Conservation (phyloP, 2,329 filamentous ascomycete genomes). For the Coniochaeta ligniaria region DNA sequence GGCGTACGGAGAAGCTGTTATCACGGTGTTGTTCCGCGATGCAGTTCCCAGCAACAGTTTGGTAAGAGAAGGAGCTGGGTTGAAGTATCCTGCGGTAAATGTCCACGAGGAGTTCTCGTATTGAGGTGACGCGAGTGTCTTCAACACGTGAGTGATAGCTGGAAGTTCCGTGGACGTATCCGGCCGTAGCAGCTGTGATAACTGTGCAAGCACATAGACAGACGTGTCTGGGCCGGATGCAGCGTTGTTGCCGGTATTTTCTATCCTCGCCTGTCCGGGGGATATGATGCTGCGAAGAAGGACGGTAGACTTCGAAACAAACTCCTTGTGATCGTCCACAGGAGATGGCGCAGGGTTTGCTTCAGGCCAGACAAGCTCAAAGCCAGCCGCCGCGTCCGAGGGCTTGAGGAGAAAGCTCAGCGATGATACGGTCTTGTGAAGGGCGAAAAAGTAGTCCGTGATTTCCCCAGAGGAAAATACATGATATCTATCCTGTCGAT, state of each 20-base stretch:
- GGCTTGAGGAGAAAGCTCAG: conserved; percentile 78
- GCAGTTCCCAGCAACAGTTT: conserved; percentile 70
- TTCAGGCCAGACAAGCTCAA: conserved; percentile 64
- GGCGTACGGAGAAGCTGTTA: conserved; percentile 86
- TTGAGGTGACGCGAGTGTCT: conserved; percentile 53
- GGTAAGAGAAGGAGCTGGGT: conserved; percentile 81
- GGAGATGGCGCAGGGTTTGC: conserved; percentile 71
- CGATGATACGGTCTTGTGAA: conserved; percentile 70
- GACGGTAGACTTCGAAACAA: conserved; percentile 61
- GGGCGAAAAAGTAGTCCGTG: conserved; percentile 71
- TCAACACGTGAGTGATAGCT: conserved; percentile 67
- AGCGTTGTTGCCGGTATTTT: conserved; percentile 5
- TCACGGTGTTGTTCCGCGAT: conserved; percentile 66
- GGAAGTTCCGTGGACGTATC: conserved; percentile 86
- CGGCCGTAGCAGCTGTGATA: conserved; percentile 74
- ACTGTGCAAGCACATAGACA: conserved; percentile 80
- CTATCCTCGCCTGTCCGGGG: conserved; percentile 25
- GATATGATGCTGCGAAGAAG: conserved; percentile 61
- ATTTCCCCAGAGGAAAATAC: conserved; percentile 74
- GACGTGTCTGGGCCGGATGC: conserved; percentile 45
- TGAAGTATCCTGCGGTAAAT: conserved; percentile 98
- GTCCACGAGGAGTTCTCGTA: conserved; percentile 76
- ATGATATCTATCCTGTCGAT: conserved; percentile 91
- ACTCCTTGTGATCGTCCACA: conserved; percentile 59
- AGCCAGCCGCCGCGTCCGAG: conserved; percentile 45